phyloP scores from a whole-genome alignment of 2,329 filamentous ascomycete species.

The Penicillium crustosum region DNA sequence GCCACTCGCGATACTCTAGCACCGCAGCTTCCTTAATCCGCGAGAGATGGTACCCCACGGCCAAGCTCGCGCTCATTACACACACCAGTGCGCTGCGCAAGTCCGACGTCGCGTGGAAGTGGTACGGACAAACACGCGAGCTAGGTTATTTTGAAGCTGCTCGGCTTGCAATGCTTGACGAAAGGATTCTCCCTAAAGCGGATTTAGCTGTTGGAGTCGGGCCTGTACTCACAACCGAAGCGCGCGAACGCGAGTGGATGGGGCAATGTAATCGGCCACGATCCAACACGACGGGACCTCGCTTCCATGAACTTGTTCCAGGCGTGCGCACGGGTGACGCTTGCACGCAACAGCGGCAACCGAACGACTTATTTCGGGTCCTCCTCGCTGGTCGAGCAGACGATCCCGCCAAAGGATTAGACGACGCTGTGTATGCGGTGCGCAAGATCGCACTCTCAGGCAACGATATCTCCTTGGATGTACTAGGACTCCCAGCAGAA shows the following conservation, averaged over 20 bases:
- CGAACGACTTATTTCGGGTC: background rate
- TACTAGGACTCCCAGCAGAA: background rate
- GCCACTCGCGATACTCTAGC: conserved; percentile 1
- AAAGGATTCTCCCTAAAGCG: conserved; percentile 1
- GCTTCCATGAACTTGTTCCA: background rate
- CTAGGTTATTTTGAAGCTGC: conserved; percentile 1
- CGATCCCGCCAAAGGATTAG: conserved; percentile 1
- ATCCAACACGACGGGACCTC: background rate
- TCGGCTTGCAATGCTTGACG: conserved; percentile 1
- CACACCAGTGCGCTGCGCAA: conserved; percentile 1
- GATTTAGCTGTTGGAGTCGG: conserved; percentile 1
- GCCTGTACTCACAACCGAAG: background rate
- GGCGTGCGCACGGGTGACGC: background rate
- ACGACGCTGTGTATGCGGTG: background rate
- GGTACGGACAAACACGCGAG: conserved; percentile 2
- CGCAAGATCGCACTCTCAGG: conserved; percentile 1
- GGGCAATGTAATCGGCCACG: background rate
- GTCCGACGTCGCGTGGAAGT: background rate
- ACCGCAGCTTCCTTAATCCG: conserved; percentile 1
- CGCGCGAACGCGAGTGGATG: background rate
- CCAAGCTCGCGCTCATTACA: conserved; percentile 1
- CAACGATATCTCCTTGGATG: background rate
- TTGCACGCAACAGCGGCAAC: background rate
- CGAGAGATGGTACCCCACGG: conserved; percentile 2
- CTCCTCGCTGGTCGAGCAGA: conserved; percentile 5